Percentiles rank a stretch among this genome's conserved stretches.
phyloP scores from a whole-genome alignment of 257 asterid species.

The Nicotiana noctiflora region DNA sequence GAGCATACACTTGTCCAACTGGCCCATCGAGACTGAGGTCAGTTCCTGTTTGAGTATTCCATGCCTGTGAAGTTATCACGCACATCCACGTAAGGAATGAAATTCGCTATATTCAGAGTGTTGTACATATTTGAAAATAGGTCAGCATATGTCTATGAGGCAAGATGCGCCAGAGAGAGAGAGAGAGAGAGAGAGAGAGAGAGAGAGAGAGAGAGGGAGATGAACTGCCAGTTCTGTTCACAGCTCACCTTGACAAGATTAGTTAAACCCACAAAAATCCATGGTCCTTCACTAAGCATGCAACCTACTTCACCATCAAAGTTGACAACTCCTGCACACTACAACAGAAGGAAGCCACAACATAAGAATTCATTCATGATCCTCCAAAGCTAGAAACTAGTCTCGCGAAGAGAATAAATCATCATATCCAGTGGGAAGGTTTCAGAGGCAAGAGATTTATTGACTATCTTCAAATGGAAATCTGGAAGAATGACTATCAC shows the following conservation, averaged over 20 bases:
- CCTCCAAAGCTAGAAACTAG: slow-evolving; percentile 1
- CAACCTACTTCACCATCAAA: slow-evolving; percentile 76
- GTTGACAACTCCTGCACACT: slow-evolving; percentile 62
- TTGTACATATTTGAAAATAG: not conserved
- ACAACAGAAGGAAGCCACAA: slow-evolving; percentile 16
- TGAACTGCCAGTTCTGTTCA: not conserved
- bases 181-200: not conserved
- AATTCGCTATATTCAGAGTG: not conserved
- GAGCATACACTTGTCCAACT: slow-evolving; percentile 90
- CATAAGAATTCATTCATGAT: slow-evolving; percentile 6
- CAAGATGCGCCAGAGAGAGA: not conserved
- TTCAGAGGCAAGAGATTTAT: not conserved
- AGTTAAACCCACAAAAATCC: slow-evolving; percentile 86
- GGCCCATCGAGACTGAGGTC: slow-evolving; percentile 92
- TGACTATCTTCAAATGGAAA: not conserved
- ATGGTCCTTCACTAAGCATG: slow-evolving; percentile 93
- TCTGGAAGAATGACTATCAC: not conserved
- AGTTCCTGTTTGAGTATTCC: slow-evolving; percentile 79
- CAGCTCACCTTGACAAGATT: slow-evolving; percentile 78
- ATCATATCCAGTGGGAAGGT: not conserved
- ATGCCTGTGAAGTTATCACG: slow-evolving; percentile 53
- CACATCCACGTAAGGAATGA: not conserved
- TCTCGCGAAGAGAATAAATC: not conserved
- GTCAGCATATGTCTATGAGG: not conserved
- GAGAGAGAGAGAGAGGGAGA: not conserved